Evolutionary conservation across 257 asterid genomes (phyloP).

Genomic region (Solanum lignicaule): DNA sequence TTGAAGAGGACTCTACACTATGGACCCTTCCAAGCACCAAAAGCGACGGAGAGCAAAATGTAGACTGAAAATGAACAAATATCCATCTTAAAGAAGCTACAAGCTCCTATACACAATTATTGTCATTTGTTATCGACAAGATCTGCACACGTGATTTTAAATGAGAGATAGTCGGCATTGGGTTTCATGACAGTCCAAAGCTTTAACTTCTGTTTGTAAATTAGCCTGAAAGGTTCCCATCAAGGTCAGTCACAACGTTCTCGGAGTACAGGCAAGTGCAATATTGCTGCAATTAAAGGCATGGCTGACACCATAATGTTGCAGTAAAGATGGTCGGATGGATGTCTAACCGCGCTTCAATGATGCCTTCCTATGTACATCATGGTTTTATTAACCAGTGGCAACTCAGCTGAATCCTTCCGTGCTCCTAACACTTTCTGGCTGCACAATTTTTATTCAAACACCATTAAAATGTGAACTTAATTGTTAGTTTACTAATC

Average conservation of each 20-base stretch:
- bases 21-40: not conserved
- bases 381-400: constrained; percentile 73
- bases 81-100: not conserved
- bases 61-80: not conserved
- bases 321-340: constrained; percentile 18
- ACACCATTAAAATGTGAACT: not conserved
- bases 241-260: constrained; percentile 1
- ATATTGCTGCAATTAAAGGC: not conserved
- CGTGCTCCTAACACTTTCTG: constrained; percentile 42
- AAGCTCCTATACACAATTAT: constrained; percentile 21
- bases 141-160: not conserved
- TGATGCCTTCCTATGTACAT: constrained; percentile 69
- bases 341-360: constrained; percentile 26
- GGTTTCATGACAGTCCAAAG: constrained; percentile 11
- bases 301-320: constrained; percentile 2
- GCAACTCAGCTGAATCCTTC: constrained; percentile 65
- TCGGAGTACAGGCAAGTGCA: not conserved
- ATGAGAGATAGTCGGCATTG: not conserved
- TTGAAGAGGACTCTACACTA: not conserved
- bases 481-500: not conserved
- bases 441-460: constrained; percentile 26
- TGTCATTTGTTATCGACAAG: constrained; percentile 1
- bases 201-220: constrained; percentile 3
- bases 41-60: not conserved
- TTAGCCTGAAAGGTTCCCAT: constrained; percentile 32